Conservation (phyloP, 2,329 filamentous ascomycete species). For the Colletotrichum graminicola region DNA sequence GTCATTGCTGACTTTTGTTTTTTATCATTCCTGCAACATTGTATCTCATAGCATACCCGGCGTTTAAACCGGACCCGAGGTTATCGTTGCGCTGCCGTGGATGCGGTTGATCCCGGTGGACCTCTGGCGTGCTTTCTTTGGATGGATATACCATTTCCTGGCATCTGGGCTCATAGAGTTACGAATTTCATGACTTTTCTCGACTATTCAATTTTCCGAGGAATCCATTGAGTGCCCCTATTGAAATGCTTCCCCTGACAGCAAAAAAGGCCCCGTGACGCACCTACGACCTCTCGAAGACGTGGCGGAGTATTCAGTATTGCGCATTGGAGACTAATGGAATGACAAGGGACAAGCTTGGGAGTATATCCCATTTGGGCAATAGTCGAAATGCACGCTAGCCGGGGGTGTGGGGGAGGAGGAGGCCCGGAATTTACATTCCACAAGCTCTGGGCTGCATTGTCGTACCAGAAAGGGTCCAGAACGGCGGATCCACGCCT, state of each 20-base stretch:
- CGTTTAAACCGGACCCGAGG: slow-evolving; percentile 2
- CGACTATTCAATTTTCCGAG: too few relatives aligned
- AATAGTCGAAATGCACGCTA: slow-evolving; percentile 5
- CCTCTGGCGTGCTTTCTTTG: slow-evolving; percentile 1
- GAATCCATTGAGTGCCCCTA: background rate
- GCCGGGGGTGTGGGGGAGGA: background rate
- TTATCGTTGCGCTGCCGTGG: background rate
- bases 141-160: slow-evolving; percentile 18
- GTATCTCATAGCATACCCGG: slow-evolving; percentile 12
- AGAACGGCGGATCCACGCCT: background rate
- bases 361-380: background rate
- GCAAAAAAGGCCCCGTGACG: background rate
- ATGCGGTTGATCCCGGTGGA: background rate
- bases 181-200: slow-evolving; percentile 4
- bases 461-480: background rate
- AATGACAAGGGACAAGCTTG: background rate
- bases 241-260: background rate
- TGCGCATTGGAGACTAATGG: background rate
- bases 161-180: background rate
- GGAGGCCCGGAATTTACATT: background rate
- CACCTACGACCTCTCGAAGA: background rate
- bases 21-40: background rate
- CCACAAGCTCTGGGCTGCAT: background rate
- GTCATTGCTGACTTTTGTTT: background rate
- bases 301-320: background rate